These are phyloP conservation scores for Oxyria digyna DNA, from an alignment of 148 eudicot species.

Conservation along the genomic window DNA sequence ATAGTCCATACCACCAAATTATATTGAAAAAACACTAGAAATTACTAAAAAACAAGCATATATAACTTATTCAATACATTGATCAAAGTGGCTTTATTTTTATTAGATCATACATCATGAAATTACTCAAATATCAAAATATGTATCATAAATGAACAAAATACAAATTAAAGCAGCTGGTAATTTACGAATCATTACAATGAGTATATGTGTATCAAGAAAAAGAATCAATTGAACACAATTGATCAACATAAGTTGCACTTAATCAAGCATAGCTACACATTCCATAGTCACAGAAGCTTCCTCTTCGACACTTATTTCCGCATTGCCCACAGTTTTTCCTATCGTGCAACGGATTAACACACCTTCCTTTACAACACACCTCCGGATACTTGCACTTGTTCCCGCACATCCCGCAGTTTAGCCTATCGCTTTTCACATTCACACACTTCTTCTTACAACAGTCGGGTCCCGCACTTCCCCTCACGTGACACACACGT, in stretches of 20 bases:
- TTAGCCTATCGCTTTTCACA: conserved; percentile 29
- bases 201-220: background rate
- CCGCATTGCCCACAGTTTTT: conserved; percentile 50
- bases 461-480: conserved; percentile 47
- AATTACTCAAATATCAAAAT: no score
- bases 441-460: conserved; percentile 55
- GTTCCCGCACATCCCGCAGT: conserved; percentile 59
- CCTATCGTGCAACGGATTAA: conserved; percentile 27
- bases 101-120: no score
- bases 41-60: no score
- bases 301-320: conserved; percentile 38
- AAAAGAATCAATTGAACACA: background rate
- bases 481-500: conserved; percentile 32
- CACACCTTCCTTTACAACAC: conserved; percentile 49
- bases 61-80: no score
- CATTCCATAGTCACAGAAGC: conserved; percentile 42
- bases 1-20: no score
- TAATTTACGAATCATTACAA: no score
- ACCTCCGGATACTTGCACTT: conserved; percentile 40
- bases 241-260: background rate
- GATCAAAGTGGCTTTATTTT: no score
- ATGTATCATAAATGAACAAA: no score
- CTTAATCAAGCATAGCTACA: conserved; percentile 42
- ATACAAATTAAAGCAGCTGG: no score
- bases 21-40: no score